Evolutionary conservation across 768 basidiomycete species (phyloP), one percentile per base, ranked within the genome.

Genomic region (Mycena vitilis): DNA sequence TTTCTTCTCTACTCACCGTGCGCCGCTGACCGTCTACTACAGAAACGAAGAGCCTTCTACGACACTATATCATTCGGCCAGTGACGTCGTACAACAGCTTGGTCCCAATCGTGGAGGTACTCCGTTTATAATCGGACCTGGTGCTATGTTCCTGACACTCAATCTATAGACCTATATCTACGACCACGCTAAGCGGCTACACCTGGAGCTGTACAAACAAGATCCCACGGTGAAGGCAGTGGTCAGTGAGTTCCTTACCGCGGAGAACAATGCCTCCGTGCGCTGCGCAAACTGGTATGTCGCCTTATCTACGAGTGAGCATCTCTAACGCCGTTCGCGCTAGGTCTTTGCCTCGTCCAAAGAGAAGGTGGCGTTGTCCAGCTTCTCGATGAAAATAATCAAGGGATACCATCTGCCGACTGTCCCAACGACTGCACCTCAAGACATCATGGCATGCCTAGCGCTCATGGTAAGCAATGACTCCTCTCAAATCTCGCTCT

Each of bases 81-180:
- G 36, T 55, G n/a, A 55, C 54, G 37, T 55, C 37, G 8, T 18
- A 6, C 15, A n/a, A n/a, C n/a, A n/a, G n/a, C n/a, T n/a, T n/a
- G n/a, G n/a, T n/a, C n/a, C n/a, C n/a, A n/a, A n/a, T 55, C 37
- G 37, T 8, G n/a, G 59, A 60, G 59, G 59, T 49, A 49, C n/a
- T n/a, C n/a, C n/a, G n/a, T n/a, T n/a, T n/a, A n/a, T n/a, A n/a
- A n/a, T n/a, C n/a, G n/a, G n/a, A n/a, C n/a, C n/a, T n/a, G n/a
- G n/a, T n/a, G n/a, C n/a, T n/a, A n/a, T n/a, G n/a, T n/a, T n/a
- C n/a, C n/a, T n/a, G n/a, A n/a, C n/a, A n/a, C n/a, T n/a, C n/a
- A n/a, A n/a, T n/a, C n/a, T n/a, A n/a, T n/a, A 60, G 59, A 37
- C 36, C 4, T 60, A 60, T 15, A 60, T 49, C 18, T n/a, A 49